Percentiles rank a stretch among this genome's conserved stretches.
Evolutionary conservation across 495 filamentous ascomycete species (phyloP).

Genomic region (Neurospora sp.): DNA sequence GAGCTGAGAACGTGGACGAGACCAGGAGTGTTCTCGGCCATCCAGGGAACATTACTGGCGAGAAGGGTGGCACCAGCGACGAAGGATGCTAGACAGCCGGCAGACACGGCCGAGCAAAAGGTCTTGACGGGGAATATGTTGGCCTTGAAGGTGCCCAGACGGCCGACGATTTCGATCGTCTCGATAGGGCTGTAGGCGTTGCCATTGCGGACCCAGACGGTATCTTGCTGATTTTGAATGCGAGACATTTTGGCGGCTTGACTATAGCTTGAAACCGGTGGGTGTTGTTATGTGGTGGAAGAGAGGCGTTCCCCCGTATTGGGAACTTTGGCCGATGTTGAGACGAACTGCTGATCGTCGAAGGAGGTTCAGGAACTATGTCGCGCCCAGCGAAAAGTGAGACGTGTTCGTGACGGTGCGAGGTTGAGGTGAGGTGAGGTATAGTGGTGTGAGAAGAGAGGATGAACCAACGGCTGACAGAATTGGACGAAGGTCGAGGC

Average conservation of each 20-base stretch:
- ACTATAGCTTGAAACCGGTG: background rate
- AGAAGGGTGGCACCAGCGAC: constrained; percentile 43
- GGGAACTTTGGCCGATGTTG: background rate
- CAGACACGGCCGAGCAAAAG: constrained; percentile 44
- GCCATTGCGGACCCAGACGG: background rate
- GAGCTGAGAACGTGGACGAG: constrained; percentile 46
- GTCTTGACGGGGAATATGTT: constrained; percentile 44
- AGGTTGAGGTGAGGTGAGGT: background rate
- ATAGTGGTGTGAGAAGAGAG: background rate
- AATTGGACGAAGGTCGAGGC: background rate
- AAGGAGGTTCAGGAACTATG: background rate
- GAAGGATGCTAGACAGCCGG: constrained; percentile 43
- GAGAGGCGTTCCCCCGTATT: background rate
- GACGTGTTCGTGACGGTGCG: background rate
- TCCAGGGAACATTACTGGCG: constrained; percentile 48
- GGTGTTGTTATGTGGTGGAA: background rate
- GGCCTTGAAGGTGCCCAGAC: constrained; percentile 39
- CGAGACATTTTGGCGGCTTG: background rate
- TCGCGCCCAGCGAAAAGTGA: background rate
- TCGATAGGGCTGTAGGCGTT: constrained; percentile 33
- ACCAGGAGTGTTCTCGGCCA: constrained; percentile 48
- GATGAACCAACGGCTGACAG: background rate
- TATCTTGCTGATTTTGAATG: background rate
- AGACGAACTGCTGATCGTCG: background rate
- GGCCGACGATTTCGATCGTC: constrained; percentile 36